Evolutionary conservation across 139 green algal species (phyloP), one percentile per base, ranked within the genome.

Genomic region (Medakamo hakoo): DNA sequence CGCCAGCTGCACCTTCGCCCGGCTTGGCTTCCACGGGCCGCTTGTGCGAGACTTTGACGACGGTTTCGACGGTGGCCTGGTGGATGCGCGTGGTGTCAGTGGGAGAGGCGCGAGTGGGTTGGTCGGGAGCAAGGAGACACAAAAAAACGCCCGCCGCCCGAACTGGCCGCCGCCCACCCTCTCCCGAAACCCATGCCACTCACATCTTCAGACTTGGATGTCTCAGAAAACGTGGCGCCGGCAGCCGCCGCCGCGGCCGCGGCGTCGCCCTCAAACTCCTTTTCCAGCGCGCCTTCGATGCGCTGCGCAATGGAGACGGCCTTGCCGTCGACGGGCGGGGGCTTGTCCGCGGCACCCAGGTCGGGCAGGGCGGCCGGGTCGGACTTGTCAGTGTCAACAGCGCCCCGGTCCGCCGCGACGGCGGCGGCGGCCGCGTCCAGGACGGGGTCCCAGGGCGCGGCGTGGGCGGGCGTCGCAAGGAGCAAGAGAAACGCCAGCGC

Each of bases 191-290:
- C 49, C 20, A 26, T 57, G 21, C 67, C 26, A 2, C 71, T 40
- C 58, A 81, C 77, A 60, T 82, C 76, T 3, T 71, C 70, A 4
- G 71, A 65, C 20, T 71, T 63, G 1, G 74, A 70, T 3, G 76
- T 86, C 27, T 84, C 75, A 30, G 83, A 86, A 67, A 72, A 88
- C 4, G 74, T 75, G 64, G 82, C 82, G 28, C 80, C 81, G 24
- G 73, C 75, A 0, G 48, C 59, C 40, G 62, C 68, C 25, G 68
- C 55, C 49, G 81, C 64, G 26, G 24, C 58, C 29, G 73, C 71
- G 25, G 68, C 78, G 49, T 83, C 69, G 48, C 82, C 55, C 2
- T 65, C 72, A 63, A 88, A 88, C 66, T 88, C 81, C 63, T 87
- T 75, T 22, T 78, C 68, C n/a, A 88, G 64, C 1, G 72, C 76